Percentiles rank a stretch among this genome's conserved stretches.
Evolutionary conservation across 1,139 yeast species (phyloP).

Genomic region (Candida labiduridarum): DNA sequence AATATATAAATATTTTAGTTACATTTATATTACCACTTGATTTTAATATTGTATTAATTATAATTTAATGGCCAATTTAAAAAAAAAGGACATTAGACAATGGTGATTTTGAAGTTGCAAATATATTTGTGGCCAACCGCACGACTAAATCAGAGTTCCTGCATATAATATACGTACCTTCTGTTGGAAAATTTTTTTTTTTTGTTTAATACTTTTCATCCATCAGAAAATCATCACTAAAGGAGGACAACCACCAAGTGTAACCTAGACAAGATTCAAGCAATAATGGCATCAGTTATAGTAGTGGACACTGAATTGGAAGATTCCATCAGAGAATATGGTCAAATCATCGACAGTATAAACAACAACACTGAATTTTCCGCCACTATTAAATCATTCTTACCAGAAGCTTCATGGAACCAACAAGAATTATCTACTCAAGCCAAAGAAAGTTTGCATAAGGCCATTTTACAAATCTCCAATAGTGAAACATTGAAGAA

Average conservation of each 20-base stretch:
- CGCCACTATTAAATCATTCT: conserved; percentile 25
- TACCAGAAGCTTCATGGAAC: conserved; percentile 22
- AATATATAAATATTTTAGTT: background rate
- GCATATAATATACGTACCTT: conserved; percentile 1
- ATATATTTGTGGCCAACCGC: background rate
- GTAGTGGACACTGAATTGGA: conserved; percentile 49
- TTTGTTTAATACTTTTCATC: background rate
- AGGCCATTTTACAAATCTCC: conserved; percentile 30
- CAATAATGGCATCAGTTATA: conserved; percentile 43
- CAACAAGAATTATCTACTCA: conserved; percentile 28
- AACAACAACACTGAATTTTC: conserved; percentile 32
- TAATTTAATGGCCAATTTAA: background rate
- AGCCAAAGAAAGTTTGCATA: conserved; percentile 27
- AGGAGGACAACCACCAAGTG: background rate
- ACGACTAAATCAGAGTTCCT: conserved; percentile 3
- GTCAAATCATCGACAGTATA: conserved; percentile 40
- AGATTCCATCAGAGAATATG: conserved; percentile 46
- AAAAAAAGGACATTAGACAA: background rate
- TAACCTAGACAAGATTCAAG: background rate
- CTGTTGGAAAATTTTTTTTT: conserved; percentile 13
- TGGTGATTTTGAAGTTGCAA: background rate
- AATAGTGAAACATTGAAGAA: conserved; percentile 30
- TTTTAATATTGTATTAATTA: background rate
- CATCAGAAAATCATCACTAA: background rate
- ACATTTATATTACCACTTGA: background rate